Base-by-base conservation (phyloP, 2,329 filamentous ascomycete genomes). In the Plectosphaerella plurivora region DNA sequence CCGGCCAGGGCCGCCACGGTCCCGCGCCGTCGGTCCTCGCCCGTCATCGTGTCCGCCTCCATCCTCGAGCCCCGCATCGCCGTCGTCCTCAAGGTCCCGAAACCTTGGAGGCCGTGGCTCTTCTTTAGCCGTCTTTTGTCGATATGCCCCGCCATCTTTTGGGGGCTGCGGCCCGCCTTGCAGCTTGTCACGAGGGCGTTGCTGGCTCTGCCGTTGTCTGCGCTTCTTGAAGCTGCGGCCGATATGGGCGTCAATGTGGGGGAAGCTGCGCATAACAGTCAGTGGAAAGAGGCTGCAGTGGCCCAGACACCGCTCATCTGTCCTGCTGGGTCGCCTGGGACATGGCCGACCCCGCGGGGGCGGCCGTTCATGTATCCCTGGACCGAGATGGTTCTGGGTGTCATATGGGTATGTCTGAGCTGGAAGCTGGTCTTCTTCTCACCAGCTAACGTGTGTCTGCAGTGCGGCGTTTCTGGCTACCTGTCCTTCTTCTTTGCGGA, bases 401-500 rank as follows among this genome's bases (percentile, higher is more conserved):
- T 88, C 56, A 82, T 89, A 68, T 89, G 88, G 86, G 87, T 88
- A 74, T 62, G 81, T 73, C 41, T 33, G 28, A 33, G 11, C 28
- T 10, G 28, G 28, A 33, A 9, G 28, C 28, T 33, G 28, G 28
- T 33, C 8, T 33, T 33, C 9, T 33, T 9, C 9, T 33, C 28
- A 33, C 4, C 28, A 20, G 36, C 12, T 42, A 39, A n/a, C n/a
- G 22, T 33, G 11, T 12, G 5, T 25, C 39, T 49, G 20, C 62
- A 90, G 88, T 91, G 87, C 72, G 84, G 82, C 63, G 85, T 87
- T 53, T 89, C 87, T 18, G 88, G 86, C 51, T 90, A 91, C 68
- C 78, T 91, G 55, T 88, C 87, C 49, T 92, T 90, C 69, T 89
- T 90, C 73, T 92, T 92, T 66, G 89, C 87, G 53, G 88, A 92